Base-by-base conservation (phyloP, 768 basidiomycete species). In the Pleurotus salmoneostramineus region DNA sequence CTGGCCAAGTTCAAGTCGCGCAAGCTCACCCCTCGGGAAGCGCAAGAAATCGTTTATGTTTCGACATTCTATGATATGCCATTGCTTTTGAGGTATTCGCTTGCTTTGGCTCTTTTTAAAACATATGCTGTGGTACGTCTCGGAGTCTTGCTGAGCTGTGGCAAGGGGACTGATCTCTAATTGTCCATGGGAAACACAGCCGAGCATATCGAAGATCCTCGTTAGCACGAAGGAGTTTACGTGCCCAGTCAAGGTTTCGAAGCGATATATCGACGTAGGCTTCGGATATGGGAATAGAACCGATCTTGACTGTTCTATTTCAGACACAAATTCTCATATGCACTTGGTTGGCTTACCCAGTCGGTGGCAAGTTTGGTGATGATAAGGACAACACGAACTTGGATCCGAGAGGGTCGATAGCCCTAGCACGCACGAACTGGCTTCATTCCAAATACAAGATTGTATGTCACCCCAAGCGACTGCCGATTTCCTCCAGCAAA, bases 61-160 rank as follows among this genome's bases (percentile, higher is more conserved):
- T 66, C 74, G 2, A 58, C 62, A 2, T 56, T 65, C 10, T 81
- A 74, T 56, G 81, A 83, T 60, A 79, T 81, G 77, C 79, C 80
- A 3, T 50, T 62, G 10, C 56, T 83, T 2, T 47, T 75, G 56
- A 69, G 71, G 49, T 74, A 75, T 60, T 63, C 79, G 0, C 47
- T 77, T 34, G 68, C 77, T 1, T 79, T 83, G 62, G 82, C 81
- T 2, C 62, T 83, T 58, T 82, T 82, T 72, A 82, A 81, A 66
- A 82, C 81, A 2, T 82, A 79, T 64, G 77, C 61, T 1, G 73
- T 80, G 57, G 80, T 81, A 57, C 59, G 77, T 71, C 1, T 15
- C 44, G 10, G 44, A 17, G n/a, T 45, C 10, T 11, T 40, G 37
- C 8, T 11, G 17, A 10, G 12, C 17, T 10, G 34, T 27, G 27